Percentiles rank a stretch among this genome's conserved stretches.
Evolutionary conservation across 1,284 basidiomycete species (phyloP).

Genomic region (Ceratobasidium sp.): DNA sequence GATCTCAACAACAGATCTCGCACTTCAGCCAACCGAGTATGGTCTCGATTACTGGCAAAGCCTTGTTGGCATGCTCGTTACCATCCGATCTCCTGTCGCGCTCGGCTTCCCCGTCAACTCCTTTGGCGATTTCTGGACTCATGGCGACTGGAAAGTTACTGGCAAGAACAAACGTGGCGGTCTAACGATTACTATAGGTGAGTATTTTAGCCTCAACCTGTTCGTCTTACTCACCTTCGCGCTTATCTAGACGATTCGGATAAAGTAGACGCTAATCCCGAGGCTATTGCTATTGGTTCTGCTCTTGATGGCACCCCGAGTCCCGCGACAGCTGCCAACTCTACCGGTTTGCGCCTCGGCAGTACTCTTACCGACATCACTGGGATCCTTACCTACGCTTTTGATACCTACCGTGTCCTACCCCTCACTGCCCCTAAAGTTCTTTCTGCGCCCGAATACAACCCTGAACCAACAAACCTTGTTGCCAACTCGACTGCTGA

Average conservation of each 20-base stretch:
- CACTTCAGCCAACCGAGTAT: slow-evolving; percentile 66
- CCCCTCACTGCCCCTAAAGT: slow-evolving; percentile 53
- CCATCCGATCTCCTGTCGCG: slow-evolving; percentile 66
- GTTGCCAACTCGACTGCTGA: slow-evolving; percentile 55
- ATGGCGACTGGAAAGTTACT: slow-evolving; percentile 70
- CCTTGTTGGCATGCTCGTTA: slow-evolving; percentile 73
- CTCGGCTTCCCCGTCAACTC: slow-evolving; percentile 66
- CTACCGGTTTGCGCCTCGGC: slow-evolving; percentile 61
- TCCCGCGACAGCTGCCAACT: slow-evolving; percentile 58
- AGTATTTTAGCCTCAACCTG: slow-evolving; percentile 31
- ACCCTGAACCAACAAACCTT: slow-evolving; percentile 62
- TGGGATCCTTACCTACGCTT: slow-evolving; percentile 59
- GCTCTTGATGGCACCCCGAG: slow-evolving; percentile 71
- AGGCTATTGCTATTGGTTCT: slow-evolving; percentile 68
- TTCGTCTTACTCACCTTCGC: not conserved
- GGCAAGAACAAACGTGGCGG: slow-evolving; percentile 73
- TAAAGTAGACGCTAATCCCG: slow-evolving; percentile 71
- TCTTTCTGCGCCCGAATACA: slow-evolving; percentile 59
- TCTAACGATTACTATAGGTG: slow-evolving; percentile 67
- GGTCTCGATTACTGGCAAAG: slow-evolving; percentile 78
- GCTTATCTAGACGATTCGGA: slow-evolving; percentile 61
- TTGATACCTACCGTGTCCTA: slow-evolving; percentile 34
- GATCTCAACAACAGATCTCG: slow-evolving; percentile 64
- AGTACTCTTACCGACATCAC: slow-evolving; percentile 67
- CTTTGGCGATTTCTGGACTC: slow-evolving; percentile 73